Base-by-base conservation (phyloP, 192 early-diverging fungal genomes). In the Podila verticillata region DNA sequence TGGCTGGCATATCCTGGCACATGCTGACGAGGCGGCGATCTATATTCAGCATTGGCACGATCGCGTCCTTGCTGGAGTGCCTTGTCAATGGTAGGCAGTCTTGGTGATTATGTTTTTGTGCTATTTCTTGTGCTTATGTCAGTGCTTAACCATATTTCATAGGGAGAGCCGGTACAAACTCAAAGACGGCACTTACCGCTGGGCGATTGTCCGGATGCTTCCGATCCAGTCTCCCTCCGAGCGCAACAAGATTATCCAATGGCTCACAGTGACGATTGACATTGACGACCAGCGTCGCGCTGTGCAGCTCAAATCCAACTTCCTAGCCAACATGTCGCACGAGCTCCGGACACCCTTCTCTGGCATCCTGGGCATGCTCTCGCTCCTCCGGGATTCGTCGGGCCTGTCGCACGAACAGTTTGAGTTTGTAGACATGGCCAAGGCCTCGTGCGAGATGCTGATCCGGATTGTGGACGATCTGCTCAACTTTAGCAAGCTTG, bases 261-360 rank as follows among this genome's bases (percentile, higher is more conserved):
- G 77, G 77, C 70, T 80, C 0, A 80, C 77, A 0, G 77, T 80
- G 15, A 80, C 77, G 4, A 80, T 80, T 32, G 77, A 80, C 32
- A 80, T 80, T 54, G 77, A 80, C 34, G 77, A 80, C 22, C 77
- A 80, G 28, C 64, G 77, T n/a, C 73, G 72, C 4, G 86, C 86
- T 6, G 84, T 83, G 9, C 82, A 83, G 48, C 73, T 84, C 19
- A 87, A 87, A 30, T 80, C 86, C 15, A 82, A 87, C 83, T 94
- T 95, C 66, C 80, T 95, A 39, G 92, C 93, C 26, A 93, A 90
- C 61, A 92, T 93, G 87, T 90, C 89, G 24, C 94, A 95, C 70
- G 94, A 95, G 70, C 82, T 92, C 58, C 90, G 93, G 32, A 95
- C 93, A 66, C 86, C 86, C 2, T 87, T 87, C 39, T 87, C 86